A percentile compares a stretch with the other conserved stretches of the same genome.
phyloP scores from a whole-genome alignment of 768 basidiomycete species.

The Pluteus cervinus region DNA sequence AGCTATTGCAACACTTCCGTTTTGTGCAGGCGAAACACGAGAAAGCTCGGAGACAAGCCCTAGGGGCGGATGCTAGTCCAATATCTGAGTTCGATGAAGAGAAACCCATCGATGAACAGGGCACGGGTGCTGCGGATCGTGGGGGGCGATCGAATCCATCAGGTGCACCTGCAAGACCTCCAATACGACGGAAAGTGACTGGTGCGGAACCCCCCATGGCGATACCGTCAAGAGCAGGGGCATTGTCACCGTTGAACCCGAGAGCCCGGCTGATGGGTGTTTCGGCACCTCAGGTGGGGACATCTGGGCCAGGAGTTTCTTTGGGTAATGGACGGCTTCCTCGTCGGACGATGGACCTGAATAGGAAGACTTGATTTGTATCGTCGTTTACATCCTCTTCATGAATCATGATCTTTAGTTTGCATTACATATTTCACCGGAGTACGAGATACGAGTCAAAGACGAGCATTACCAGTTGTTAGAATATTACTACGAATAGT shows the following conservation, averaged over 20 bases:
- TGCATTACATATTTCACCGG: background rate
- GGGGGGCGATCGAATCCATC: too few relatives aligned
- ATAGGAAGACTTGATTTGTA: too few relatives aligned
- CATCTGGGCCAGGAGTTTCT: too few relatives aligned
- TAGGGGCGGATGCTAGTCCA: slow-evolving; percentile 56
- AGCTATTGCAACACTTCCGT: slow-evolving; percentile 89
- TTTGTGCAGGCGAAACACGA: slow-evolving; percentile 87
- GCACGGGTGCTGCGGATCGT: slow-evolving; percentile 18
- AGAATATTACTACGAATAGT: slow-evolving; percentile 56
- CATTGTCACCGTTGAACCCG: slow-evolving; percentile 72
- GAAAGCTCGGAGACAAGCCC: slow-evolving; percentile 75
- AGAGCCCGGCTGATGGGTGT: slow-evolving; percentile 35
- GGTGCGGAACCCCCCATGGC: slow-evolving; percentile 37
- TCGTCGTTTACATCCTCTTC: background rate
- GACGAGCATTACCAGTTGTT: slow-evolving; percentile 18
- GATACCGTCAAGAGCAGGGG: slow-evolving; percentile 30
- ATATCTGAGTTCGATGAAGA: slow-evolving; percentile 47
- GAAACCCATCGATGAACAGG: slow-evolving; percentile 25
- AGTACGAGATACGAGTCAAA: slow-evolving; percentile 8
- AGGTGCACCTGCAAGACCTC: slow-evolving; percentile 32
- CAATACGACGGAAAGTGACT: slow-evolving; percentile 57
- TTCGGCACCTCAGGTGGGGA: background rate
- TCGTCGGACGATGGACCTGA: too few relatives aligned
- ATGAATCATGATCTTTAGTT: background rate
- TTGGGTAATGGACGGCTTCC: too few relatives aligned